These are phyloP conservation scores for Kwoniella sp. DNA, from an alignment of 768 basidiomycete species.

Conservation along the genomic window DNA sequence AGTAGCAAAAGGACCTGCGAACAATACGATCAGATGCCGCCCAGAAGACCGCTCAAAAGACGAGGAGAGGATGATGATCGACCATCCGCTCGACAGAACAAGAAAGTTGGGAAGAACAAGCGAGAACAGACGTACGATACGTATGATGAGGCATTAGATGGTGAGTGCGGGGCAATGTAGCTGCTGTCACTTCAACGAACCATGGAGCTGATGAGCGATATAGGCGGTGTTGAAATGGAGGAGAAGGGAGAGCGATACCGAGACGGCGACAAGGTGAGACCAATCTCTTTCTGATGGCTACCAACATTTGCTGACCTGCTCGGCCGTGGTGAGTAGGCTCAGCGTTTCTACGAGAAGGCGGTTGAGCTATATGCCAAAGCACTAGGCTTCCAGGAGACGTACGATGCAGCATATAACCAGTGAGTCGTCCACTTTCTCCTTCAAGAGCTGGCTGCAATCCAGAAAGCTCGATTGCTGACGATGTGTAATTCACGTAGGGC, in stretches of 20 bases:
- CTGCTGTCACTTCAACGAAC: too few species aligned
- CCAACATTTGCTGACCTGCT: too few species aligned
- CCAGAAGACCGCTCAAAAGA: conserved; percentile 30
- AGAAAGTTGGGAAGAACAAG: conserved; percentile 38
- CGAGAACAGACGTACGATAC: conserved; percentile 50
- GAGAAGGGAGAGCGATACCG: conserved; percentile 55
- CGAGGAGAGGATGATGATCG: conserved; percentile 32
- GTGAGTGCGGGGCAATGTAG: too few species aligned
- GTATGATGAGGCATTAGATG: conserved; percentile 55
- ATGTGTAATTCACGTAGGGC: conserved; percentile 35
- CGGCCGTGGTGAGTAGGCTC: too few species aligned
- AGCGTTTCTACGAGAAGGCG: conserved; percentile 51
- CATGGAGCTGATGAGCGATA: not conserved
- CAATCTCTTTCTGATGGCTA: too few species aligned
- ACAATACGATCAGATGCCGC: conserved; percentile 13
- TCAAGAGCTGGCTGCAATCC: too few species aligned
- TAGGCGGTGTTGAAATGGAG: conserved; percentile 54
- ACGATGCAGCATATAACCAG: conserved; percentile 47
- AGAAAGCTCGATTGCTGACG: not conserved
- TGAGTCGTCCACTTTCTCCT: conserved; percentile 10
- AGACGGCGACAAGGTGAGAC: conserved; percentile 51
- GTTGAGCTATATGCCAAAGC: conserved; percentile 50
- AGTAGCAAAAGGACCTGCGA: not conserved
- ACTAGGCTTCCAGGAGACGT: conserved; percentile 44
- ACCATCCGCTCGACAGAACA: conserved; percentile 21